phyloP scores from a whole-genome alignment of 257 asterid genomes.

The Forsythia viridissima region DNA sequence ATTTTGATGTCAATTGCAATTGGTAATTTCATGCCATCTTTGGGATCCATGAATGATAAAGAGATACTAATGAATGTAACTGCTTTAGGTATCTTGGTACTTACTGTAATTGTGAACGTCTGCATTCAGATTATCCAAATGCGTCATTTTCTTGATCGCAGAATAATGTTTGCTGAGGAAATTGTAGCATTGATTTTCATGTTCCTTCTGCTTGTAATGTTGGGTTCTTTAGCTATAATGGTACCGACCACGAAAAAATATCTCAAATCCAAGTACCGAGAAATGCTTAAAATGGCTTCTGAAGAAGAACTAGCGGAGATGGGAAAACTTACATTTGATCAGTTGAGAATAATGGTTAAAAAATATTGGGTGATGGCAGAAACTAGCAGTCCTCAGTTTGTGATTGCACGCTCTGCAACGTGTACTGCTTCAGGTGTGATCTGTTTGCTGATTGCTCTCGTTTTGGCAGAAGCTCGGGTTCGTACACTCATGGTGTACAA shows the following conservation, averaged over 20 bases:
- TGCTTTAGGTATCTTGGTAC: slow-evolving; percentile 14
- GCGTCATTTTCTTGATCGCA: neutral
- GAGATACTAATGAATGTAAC: neutral
- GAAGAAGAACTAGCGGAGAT: neutral
- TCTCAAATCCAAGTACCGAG: neutral
- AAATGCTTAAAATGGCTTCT: neutral
- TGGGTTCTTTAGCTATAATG: neutral
- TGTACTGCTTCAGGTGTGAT: slow-evolving; percentile 4
- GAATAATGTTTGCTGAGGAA: neutral
- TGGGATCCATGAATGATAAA: neutral
- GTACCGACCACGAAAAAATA: neutral
- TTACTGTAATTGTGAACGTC: slow-evolving; percentile 12
- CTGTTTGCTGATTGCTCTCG: neutral
- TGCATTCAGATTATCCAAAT: slow-evolving; percentile 1
- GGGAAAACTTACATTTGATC: neutral
- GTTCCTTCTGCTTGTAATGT: neutral
- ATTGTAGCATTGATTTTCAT: neutral
- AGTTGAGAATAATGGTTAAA: neutral
- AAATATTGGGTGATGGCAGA: slow-evolving; percentile 15
- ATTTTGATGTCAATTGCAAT: neutral
- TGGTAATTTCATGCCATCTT: neutral
- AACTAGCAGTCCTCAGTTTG: slow-evolving; percentile 12
- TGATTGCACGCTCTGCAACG: slow-evolving; percentile 24
- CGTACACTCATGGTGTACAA: neutral
- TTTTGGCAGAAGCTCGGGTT: neutral